Conservation (phyloP, 176 grass and related monocot genomes). For the Chrysopogon serrulatus region DNA sequence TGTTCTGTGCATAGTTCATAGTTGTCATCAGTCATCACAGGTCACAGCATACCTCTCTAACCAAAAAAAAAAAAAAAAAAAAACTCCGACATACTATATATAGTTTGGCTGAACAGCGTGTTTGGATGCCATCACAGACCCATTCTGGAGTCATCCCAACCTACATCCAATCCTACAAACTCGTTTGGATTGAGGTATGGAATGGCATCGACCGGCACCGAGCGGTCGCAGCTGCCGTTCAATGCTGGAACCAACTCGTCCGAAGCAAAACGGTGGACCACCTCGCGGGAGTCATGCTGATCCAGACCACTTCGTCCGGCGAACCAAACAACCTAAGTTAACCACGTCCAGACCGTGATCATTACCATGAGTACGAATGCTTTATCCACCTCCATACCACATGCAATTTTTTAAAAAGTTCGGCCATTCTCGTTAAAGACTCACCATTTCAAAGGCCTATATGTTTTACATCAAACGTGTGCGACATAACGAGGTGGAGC, state of each 20-base stretch:
- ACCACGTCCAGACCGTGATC: neutral
- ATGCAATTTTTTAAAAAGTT: neutral
- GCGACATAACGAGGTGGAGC: neutral
- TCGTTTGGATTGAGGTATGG: no score
- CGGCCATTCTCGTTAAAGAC: neutral
- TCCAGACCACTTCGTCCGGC: no score
- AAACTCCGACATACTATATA: neutral
- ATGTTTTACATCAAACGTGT: neutral
- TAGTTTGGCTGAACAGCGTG: neutral
- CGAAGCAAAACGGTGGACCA: no score
- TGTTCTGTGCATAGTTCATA: conserved; percentile 1
- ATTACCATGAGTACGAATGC: neutral
- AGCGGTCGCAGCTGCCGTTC: no score
- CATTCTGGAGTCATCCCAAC: no score
- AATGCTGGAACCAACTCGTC: no score
- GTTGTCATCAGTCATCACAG: neutral
- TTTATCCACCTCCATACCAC: neutral
- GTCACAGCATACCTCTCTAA: neutral
- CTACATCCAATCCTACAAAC: no score
- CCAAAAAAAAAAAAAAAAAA: neutral
- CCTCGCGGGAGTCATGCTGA: no score
- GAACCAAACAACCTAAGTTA: no score
- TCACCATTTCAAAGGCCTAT: neutral
- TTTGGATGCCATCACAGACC: no score
- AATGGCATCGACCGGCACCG: no score